phyloP scores from a whole-genome alignment of 2,329 filamentous ascomycete genomes.

The Sphaerulina musiva region DNA sequence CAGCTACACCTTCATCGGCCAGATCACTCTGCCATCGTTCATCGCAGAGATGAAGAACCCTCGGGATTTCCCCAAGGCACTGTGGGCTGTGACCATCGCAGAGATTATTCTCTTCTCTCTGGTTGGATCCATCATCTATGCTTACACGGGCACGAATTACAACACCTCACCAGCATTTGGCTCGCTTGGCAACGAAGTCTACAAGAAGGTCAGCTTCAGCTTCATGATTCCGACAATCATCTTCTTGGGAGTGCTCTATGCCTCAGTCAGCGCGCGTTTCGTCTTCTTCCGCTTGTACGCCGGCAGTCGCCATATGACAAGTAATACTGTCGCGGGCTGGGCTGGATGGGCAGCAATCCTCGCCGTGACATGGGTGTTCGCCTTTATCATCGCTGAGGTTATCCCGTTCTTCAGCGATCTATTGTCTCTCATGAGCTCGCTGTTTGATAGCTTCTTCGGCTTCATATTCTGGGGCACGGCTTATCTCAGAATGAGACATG shows the following conservation, averaged over 20 bases:
- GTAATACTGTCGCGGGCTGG: constrained; percentile 80
- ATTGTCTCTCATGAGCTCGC: constrained; percentile 69
- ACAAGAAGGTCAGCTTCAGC: constrained; percentile 82
- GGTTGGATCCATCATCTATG: constrained; percentile 74
- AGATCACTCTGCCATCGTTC: constrained; percentile 89
- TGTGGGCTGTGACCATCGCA: constrained; percentile 83
- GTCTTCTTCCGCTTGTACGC: constrained; percentile 86
- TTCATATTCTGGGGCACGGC: constrained; percentile 93
- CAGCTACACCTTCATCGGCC: constrained; percentile 91
- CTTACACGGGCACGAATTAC: constrained; percentile 84
- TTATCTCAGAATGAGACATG: constrained; percentile 67
- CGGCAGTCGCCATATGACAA: constrained; percentile 68
- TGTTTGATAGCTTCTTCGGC: constrained; percentile 89
- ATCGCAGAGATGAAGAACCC: constrained; percentile 85
- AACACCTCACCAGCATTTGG: constrained; percentile 83
- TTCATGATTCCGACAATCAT: constrained; percentile 96
- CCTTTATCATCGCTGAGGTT: constrained; percentile 85
- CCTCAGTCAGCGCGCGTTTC: constrained; percentile 82
- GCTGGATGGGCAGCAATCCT: constrained; percentile 69
- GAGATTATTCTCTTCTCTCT: constrained; percentile 81
- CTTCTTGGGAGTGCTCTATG: constrained; percentile 85
- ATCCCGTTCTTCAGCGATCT: constrained; percentile 86
- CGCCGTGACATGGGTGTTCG: constrained; percentile 69
- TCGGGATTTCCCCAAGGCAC: constrained; percentile 83
- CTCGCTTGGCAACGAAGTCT: constrained; percentile 64